These are phyloP conservation scores for Vaccinium macrocarpon DNA, from an alignment of 148 eudicot species.

Conservation along the genomic window DNA sequence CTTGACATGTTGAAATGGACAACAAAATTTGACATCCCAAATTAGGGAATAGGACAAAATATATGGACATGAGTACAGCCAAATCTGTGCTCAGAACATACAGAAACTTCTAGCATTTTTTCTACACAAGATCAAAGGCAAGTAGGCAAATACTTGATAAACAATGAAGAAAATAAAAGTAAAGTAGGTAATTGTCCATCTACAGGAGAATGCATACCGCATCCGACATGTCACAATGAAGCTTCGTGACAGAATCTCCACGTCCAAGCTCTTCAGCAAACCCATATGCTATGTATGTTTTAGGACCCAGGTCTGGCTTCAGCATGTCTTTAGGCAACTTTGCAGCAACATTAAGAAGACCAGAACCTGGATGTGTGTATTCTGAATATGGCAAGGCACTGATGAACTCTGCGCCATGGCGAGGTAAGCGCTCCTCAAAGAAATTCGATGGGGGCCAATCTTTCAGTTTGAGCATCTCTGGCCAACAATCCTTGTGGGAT, in stretches of 20 bases:
- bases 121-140: background rate
- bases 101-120: background rate
- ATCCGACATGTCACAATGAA: slow-evolving; percentile 66
- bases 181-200: background rate
- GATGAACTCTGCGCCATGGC: slow-evolving; percentile 61
- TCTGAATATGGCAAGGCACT: slow-evolving; percentile 67
- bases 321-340: slow-evolving; percentile 32
- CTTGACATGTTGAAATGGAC: background rate
- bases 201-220: slow-evolving; percentile 40
- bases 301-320: slow-evolving; percentile 68
- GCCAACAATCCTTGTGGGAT: slow-evolving; percentile 34
- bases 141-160: background rate
- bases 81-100: background rate
- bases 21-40: background rate
- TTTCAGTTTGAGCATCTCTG: slow-evolving; percentile 55
- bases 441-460: slow-evolving; percentile 64
- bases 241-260: slow-evolving; percentile 76
- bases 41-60: background rate
- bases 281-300: slow-evolving; percentile 75
- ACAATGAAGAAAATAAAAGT: background rate
- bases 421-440: slow-evolving; percentile 60
- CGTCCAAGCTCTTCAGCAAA: slow-evolving; percentile 63
- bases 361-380: slow-evolving; percentile 60
- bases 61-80: background rate
- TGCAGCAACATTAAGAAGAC: slow-evolving; percentile 52